phyloP scores from a whole-genome alignment of 2,329 filamentous ascomycete species.

The Fusarium sp. region DNA sequence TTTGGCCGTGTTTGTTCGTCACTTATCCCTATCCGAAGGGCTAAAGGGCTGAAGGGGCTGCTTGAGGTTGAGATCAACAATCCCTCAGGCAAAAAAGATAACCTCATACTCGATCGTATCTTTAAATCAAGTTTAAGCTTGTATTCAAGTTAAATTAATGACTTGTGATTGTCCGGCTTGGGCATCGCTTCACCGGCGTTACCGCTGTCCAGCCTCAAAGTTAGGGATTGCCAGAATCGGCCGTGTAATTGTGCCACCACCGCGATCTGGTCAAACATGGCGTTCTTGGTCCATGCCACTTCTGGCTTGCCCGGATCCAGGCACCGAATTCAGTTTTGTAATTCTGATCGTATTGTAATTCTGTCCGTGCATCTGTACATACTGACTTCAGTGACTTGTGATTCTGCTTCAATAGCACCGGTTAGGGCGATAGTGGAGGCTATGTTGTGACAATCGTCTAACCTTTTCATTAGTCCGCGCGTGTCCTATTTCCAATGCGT shows the following conservation, averaged over 20 bases:
- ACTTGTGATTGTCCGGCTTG: neutral
- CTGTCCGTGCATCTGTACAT: neutral
- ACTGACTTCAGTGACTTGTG: neutral
- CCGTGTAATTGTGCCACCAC: conserved; percentile 12
- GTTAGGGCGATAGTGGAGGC: conserved; percentile 10
- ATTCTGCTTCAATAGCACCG: neutral
- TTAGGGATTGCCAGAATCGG: neutral
- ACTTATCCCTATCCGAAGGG: neutral
- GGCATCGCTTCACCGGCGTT: neutral
- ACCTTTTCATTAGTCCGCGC: neutral
- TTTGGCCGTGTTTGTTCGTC: neutral
- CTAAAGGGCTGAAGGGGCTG: neutral
- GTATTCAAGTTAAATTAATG: neutral
- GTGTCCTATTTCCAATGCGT: conserved; percentile 5
- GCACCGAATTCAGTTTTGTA: conserved; percentile 7
- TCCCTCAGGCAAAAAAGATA: neutral
- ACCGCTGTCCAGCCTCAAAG: neutral
- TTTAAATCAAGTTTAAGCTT: neutral
- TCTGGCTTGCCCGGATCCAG: conserved; percentile 25
- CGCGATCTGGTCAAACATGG: conserved; percentile 26
- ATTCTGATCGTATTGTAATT: neutral
- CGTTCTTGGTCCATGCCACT: conserved; percentile 23
- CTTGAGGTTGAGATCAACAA: neutral
- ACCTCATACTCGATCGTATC: neutral
- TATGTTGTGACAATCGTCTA: neutral